Evolutionary conservation across 352 stramenopile species (phyloP).

Genomic region (Pythium sukuiense): DNA sequence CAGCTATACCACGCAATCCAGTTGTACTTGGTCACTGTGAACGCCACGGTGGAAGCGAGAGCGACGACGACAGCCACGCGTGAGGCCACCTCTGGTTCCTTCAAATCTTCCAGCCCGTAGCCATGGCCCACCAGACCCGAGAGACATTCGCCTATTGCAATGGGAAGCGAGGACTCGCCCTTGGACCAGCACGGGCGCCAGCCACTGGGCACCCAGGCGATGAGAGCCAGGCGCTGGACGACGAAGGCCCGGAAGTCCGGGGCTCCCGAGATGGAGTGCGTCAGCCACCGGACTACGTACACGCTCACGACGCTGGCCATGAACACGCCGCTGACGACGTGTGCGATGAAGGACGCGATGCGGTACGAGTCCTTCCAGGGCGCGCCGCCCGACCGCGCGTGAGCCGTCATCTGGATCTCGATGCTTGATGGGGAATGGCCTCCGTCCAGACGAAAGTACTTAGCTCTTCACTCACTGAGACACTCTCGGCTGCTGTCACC

Average conservation of each 20-base stretch:
- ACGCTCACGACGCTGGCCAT: slow-evolving; percentile 42
- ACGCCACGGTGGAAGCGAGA: slow-evolving; percentile 15
- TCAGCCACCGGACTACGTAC: slow-evolving; percentile 35
- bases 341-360: slow-evolving; percentile 61
- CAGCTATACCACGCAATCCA: slow-evolving; percentile 61
- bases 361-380: slow-evolving; percentile 62
- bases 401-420: neutral
- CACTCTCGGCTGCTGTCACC: neutral
- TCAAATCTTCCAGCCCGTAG: slow-evolving; percentile 36
- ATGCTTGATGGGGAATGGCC: neutral
- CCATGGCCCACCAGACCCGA: slow-evolving; percentile 28
- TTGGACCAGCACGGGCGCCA: slow-evolving; percentile 19
- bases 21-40: slow-evolving; percentile 57
- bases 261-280: slow-evolving; percentile 32
- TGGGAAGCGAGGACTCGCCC: slow-evolving; percentile 17
- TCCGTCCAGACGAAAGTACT: too few species aligned
- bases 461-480: neutral
- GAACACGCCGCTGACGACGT: slow-evolving; percentile 53
- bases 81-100: slow-evolving; percentile 39
- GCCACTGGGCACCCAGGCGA: slow-evolving; percentile 20
- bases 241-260: slow-evolving; percentile 33
- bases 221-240: slow-evolving; percentile 10
- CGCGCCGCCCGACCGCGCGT: neutral
- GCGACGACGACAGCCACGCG: slow-evolving; percentile 31
- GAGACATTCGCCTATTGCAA: slow-evolving; percentile 39